Percentiles rank a stretch among this genome's conserved stretches.
These are phyloP conservation scores for Mycosphaerella arachidis DNA, from an alignment of 2,329 filamentous ascomycete species.

Conservation along the genomic window DNA sequence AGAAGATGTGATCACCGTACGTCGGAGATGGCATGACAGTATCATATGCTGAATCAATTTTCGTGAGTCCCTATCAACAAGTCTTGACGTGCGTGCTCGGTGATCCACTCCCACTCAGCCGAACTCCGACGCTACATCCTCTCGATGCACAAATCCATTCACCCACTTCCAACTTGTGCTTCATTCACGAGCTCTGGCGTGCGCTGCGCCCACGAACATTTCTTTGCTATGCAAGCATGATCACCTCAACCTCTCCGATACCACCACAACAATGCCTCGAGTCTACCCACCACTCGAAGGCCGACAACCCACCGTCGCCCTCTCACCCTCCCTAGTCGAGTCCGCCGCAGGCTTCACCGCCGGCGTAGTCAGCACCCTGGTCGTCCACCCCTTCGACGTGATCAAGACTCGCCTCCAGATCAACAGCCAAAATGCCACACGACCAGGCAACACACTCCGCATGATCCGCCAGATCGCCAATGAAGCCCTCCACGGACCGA, in stretches of 20 bases:
- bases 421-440: slow-evolving; percentile 21
- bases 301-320: slow-evolving; percentile 46
- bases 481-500: slow-evolving; percentile 21
- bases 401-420: slow-evolving; percentile 90
- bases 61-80: too few species aligned
- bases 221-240: slow-evolving; percentile 1
- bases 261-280: slow-evolving; percentile 40
- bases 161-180: neutral
- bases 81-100: neutral
- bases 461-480: slow-evolving; percentile 27
- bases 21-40: too few species aligned
- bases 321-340: slow-evolving; percentile 77
- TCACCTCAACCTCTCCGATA: neutral
- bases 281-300: slow-evolving; percentile 47
- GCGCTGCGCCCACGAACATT: neutral
- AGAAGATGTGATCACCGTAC: neutral
- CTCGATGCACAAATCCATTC: neutral
- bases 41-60: too few species aligned
- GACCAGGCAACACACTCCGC: slow-evolving; percentile 25
- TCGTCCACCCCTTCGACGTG: slow-evolving; percentile 87
- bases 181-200: neutral
- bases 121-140: neutral
- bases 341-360: slow-evolving; percentile 85
- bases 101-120: neutral
- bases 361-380: slow-evolving; percentile 78